Evolutionary conservation across 2,329 filamentous ascomycete species (phyloP), one percentile per base, ranked within the genome.

Genomic region (Epichloe sibirici): DNA sequence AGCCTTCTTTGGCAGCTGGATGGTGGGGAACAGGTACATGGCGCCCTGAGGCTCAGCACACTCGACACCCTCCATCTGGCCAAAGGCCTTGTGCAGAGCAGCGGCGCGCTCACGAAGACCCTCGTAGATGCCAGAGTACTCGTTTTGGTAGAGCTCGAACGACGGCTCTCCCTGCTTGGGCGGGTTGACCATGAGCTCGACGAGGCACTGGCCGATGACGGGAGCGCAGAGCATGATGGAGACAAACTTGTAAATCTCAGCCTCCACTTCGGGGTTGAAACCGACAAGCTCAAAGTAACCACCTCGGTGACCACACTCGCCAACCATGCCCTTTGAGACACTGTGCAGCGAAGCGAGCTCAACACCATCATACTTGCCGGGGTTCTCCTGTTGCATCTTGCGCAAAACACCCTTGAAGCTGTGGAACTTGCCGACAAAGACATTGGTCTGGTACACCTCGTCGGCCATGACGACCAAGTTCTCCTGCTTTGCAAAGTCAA

Each of bases 11-110:
- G 93, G 81, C 25, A 98, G 75, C 37, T 75, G 82, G 71, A 98
- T 95, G 61, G 88, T 93, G 25, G 93, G 93, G 81, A 97, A 98
- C 63, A 98, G 86, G 74, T 98, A 98, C 93, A 98, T 98, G 66
- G 87, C 85, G 55, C 93, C 93, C 78, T 95, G 87, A 52, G 93
- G 93, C 60, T 82, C 78, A 62, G 86, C 86, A 71, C 90, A 95
- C 67, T 90, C 81, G 54, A 98, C 91, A 54, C 93, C 93, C 70
- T 97, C 91, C 93, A 98, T 97, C 66, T 89, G 74, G 68, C 82
- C 76, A 72, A 98, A 98, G 31, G 91, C 90, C 62, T 90, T 79
- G 72, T 94, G 93, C 48, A 98, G 77, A 6, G 93, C 90, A 54
- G 76, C 79, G 40, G 93, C 93, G 58, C 93, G 85, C 68, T 86